Percentiles rank a stretch among this genome's conserved stretches.
These are phyloP conservation scores for Aegilops speltoides DNA, from an alignment of 176 grass and related monocot genomes.

Conservation along the genomic window DNA sequence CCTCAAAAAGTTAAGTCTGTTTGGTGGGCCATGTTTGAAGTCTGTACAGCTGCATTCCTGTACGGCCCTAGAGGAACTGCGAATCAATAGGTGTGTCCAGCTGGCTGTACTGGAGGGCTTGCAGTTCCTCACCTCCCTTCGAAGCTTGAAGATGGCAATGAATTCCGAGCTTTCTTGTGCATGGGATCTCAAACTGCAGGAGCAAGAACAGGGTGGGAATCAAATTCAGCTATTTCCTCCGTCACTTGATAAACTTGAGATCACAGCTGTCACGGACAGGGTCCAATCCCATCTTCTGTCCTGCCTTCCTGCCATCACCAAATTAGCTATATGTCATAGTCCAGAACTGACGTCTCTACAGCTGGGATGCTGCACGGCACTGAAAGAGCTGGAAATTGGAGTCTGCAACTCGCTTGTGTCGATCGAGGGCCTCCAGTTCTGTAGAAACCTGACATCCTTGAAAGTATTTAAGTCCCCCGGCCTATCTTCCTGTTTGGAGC, in stretches of 20 bases:
- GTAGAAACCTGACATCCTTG: background rate
- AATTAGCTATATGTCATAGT: background rate
- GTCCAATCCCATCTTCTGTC: background rate
- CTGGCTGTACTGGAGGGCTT: conserved; percentile 14
- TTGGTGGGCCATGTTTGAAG: background rate
- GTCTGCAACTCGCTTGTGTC: accelerated
- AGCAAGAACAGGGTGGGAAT: background rate
- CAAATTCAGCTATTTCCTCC: background rate
- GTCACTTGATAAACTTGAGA: background rate
- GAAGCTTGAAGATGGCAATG: background rate
- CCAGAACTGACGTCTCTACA: conserved; percentile 6
- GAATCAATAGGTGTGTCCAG: background rate
- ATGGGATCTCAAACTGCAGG: background rate
- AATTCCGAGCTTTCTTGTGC: background rate
- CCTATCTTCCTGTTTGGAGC: no score
- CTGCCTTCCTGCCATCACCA: background rate
- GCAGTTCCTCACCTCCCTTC: background rate
- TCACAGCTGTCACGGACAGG: background rate
- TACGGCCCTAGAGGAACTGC: background rate
- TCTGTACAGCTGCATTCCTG: background rate
- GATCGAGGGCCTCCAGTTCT: background rate
- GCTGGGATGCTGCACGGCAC: background rate
- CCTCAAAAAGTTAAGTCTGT: background rate
- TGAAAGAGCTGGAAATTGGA: background rate
- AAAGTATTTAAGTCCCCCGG: accelerated